Conservation (phyloP, 306 rosid species). For the Pachyrhizus erosus region DNA sequence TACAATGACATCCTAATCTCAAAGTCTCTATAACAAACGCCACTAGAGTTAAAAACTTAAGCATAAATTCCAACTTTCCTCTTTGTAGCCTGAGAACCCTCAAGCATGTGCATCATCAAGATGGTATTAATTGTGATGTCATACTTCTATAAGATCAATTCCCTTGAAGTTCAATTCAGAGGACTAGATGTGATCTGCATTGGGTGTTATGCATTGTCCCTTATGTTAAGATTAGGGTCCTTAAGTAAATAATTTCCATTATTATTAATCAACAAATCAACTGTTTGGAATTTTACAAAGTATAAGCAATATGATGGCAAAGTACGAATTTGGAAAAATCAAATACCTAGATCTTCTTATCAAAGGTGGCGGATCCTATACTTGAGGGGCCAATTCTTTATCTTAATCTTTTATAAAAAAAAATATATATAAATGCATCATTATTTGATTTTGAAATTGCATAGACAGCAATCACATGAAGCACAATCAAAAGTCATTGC, state of each 20-base stretch:
- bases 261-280: background rate
- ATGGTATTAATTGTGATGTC: background rate
- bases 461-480: background rate
- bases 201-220: background rate
- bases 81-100: background rate
- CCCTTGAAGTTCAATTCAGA: slow-evolving; percentile 22
- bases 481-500: background rate
- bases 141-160: background rate
- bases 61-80: slow-evolving; percentile 4
- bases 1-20: slow-evolving; percentile 14
- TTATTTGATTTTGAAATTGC: slow-evolving; percentile 5
- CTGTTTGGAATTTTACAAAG: background rate
- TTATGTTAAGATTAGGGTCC: background rate
- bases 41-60: background rate
- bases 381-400: background rate
- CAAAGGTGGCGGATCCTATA: background rate
- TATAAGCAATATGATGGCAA: background rate
- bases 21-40: slow-evolving; percentile 29
- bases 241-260: background rate
- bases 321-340: background rate
- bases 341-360: background rate
- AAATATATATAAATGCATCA: background rate
- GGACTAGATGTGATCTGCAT: background rate
- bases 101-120: slow-evolving; percentile 1
- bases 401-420: background rate